Percentiles rank a stretch among this genome's conserved stretches.
These are phyloP conservation scores for Globisporangium solare DNA, from an alignment of 352 stramenopile genomes.

Conservation along the genomic window DNA sequence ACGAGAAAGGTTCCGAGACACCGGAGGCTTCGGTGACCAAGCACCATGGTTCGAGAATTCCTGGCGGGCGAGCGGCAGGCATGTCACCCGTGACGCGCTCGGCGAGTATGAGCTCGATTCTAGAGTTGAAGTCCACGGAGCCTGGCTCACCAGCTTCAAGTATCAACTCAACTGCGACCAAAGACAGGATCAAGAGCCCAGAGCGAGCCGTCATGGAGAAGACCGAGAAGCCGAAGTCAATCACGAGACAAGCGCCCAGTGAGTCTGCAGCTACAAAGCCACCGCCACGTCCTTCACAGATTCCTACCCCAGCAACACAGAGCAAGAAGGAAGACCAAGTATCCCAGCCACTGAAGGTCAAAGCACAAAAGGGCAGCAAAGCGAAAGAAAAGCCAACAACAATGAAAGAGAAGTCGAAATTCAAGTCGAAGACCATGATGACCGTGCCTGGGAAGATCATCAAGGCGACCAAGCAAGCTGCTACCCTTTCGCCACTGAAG, in stretches of 20 bases:
- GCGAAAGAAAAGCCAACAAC: constrained; percentile 13
- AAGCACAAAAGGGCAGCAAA: constrained; percentile 7
- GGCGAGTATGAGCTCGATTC: constrained; percentile 23
- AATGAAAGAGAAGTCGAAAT: constrained; percentile 17
- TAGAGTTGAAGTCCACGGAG: constrained; percentile 19
- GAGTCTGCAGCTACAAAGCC: not conserved
- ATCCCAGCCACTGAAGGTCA: not conserved
- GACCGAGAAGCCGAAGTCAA: constrained; percentile 8
- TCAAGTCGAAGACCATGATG: constrained; percentile 27
- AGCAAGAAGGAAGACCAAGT: constrained; percentile 15
- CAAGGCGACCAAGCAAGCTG: constrained; percentile 24
- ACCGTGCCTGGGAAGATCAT: constrained; percentile 41
- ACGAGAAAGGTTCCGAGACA: constrained; percentile 25
- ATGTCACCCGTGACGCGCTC: constrained; percentile 25
- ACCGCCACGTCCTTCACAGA: not conserved
- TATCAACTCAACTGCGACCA: not conserved
- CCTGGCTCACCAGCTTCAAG: constrained; percentile 5
- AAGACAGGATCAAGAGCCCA: constrained; percentile 9
- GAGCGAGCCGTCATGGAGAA: constrained; percentile 1
- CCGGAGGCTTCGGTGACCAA: constrained; percentile 17
- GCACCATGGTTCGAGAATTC: constrained; percentile 3
- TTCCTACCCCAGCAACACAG: not conserved
- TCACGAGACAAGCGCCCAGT: constrained; percentile 12
- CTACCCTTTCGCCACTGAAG: constrained; percentile 11
- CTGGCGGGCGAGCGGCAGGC: not conserved